A percentile compares a stretch with the other conserved stretches of the same genome.
phyloP scores from a whole-genome alignment of 129 eudicot genomes.

The Lonicera japonica region DNA sequence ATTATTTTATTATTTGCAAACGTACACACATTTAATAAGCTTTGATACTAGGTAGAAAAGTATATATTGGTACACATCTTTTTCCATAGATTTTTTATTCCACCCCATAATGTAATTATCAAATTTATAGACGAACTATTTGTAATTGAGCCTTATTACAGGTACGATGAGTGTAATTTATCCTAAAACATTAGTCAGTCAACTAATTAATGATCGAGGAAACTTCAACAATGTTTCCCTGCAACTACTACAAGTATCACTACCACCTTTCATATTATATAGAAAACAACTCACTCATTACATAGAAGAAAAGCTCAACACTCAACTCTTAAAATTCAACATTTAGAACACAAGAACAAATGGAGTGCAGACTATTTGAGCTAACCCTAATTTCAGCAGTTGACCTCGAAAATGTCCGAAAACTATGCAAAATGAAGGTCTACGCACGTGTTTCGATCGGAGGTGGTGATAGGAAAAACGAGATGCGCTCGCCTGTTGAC shows the following conservation, averaged over 20 bases:
- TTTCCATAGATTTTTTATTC: too few relatives aligned
- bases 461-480: slow-evolving; percentile 24
- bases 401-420: slow-evolving; percentile 45
- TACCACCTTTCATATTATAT: not conserved
- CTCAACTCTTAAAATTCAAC: not conserved
- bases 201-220: not conserved
- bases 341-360: slow-evolving; percentile 2
- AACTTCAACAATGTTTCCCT: not conserved
- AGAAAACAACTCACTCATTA: not conserved
- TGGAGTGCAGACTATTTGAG: slow-evolving; percentile 63
- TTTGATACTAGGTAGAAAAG: too few relatives aligned
- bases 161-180: too few relatives aligned
- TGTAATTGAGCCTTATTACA: too few relatives aligned
- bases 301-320: not conserved
- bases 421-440: slow-evolving; percentile 52
- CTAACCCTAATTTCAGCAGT: slow-evolving; percentile 42
- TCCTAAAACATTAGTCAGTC: too few relatives aligned
- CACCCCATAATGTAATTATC: too few relatives aligned
- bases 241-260: not conserved
- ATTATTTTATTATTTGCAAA: too few relatives aligned
- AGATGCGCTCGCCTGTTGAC: slow-evolving; percentile 47
- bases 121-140: too few relatives aligned
- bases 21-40: too few relatives aligned
- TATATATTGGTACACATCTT: too few relatives aligned
- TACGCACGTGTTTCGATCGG: slow-evolving; percentile 50